Conservation (phyloP, 257 asterid species). For the Voacanga thouarsii region DNA sequence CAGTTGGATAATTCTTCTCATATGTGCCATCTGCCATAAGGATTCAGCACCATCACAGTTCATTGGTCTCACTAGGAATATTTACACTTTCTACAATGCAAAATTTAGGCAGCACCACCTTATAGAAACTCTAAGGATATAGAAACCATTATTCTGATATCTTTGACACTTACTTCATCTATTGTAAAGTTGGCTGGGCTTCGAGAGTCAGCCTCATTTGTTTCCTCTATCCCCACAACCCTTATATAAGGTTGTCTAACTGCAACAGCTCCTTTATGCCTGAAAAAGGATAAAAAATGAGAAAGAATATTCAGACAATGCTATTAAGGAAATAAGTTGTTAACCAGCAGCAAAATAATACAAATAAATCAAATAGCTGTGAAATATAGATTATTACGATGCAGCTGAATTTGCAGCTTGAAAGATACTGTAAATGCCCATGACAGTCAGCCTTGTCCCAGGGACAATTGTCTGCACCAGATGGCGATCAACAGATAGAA, state of each 20-base stretch:
- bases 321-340: not conserved
- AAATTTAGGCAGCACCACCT: not conserved
- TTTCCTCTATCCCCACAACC: slow-evolving; percentile 91
- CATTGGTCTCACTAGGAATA: not conserved
- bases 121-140: not conserved
- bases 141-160: slow-evolving; percentile 3
- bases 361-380: not conserved
- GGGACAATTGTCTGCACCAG: slow-evolving; percentile 99
- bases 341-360: not conserved
- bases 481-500: slow-evolving; percentile 91
- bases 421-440: slow-evolving; percentile 95
- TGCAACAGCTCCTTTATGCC: slow-evolving; percentile 96
- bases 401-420: slow-evolving; percentile 87
- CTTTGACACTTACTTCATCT: slow-evolving; percentile 65
- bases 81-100: not conserved
- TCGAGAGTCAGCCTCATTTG: slow-evolving; percentile 73
- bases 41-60: slow-evolving; percentile 1
- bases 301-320: not conserved
- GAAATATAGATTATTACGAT: slow-evolving; percentile 48
- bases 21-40: not conserved
- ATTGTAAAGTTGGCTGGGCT: slow-evolving; percentile 73
- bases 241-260: slow-evolving; percentile 95
- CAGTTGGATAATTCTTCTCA: not conserved
- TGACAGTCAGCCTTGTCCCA: slow-evolving; percentile 87
- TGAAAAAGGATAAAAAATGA: slow-evolving; percentile 36